Evolutionary conservation across 768 basidiomycete genomes (phyloP).

Genomic region (Mycena olivaceomarginata): DNA sequence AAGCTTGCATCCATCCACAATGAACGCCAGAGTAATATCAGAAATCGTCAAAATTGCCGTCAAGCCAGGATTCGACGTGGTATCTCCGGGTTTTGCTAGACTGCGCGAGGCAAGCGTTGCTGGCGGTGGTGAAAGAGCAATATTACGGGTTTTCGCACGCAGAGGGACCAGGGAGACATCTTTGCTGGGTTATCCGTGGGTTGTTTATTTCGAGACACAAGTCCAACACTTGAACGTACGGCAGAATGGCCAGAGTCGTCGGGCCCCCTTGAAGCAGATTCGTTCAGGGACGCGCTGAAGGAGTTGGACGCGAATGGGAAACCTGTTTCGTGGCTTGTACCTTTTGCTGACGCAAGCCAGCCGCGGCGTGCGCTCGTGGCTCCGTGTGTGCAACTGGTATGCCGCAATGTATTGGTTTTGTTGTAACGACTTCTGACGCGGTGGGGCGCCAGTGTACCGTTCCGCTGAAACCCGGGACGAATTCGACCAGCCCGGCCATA

Average conservation of each 20-base stretch:
- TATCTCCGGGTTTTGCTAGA: slow-evolving; percentile 22
- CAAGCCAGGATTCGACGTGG: slow-evolving; percentile 24
- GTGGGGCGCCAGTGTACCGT: slow-evolving; percentile 21
- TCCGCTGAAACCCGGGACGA: slow-evolving; percentile 19
- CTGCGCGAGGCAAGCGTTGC: slow-evolving; percentile 20
- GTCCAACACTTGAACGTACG: neutral
- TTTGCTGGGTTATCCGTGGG: slow-evolving; percentile 39
- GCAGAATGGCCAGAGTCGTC: slow-evolving; percentile 30
- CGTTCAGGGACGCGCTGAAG: slow-evolving; percentile 29
- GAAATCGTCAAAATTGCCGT: slow-evolving; percentile 34
- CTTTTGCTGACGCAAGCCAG: slow-evolving; percentile 24
- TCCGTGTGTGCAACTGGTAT: slow-evolving; percentile 30
- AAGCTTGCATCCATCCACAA: neutral
- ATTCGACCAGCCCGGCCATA: neutral
- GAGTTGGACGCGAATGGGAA: slow-evolving; percentile 16
- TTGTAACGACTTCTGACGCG: neutral
- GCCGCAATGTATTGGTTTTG: neutral
- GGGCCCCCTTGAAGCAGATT: slow-evolving; percentile 20
- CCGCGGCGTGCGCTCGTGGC: slow-evolving; percentile 31
- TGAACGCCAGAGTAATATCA: slow-evolving; percentile 36
- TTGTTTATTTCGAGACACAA: neutral
- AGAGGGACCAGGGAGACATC: slow-evolving; percentile 2
- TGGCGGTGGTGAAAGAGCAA: slow-evolving; percentile 34
- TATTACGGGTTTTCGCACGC: slow-evolving; percentile 33
- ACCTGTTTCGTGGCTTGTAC: slow-evolving; percentile 30